Base-by-base conservation (phyloP, 768 basidiomycete genomes). In the Clavulina sp. region DNA sequence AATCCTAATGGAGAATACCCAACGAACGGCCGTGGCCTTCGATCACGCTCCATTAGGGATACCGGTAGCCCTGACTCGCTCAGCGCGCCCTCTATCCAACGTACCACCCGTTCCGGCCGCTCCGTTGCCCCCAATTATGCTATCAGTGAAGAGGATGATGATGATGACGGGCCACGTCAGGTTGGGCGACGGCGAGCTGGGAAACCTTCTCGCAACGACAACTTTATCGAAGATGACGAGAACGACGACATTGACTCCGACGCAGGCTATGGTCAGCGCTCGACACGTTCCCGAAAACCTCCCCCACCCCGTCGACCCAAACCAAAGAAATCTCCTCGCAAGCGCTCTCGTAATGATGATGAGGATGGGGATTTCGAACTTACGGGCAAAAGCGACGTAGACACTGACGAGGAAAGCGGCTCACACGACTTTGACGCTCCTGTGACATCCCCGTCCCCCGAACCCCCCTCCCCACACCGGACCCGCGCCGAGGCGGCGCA, bases 361-460 rank as follows among this genome's bases (percentile, higher is more conserved):
- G 48, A 30, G 26, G 24, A 29, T 7, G 31, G 29, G 7, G 48
- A 49, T 16, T 49, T 46, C 24, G 13, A 49, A 16, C 16, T 49
- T 7, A 29, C 7, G 18, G 29, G 16, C 13, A 29, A 29, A 28
- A 26, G 31, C 32, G 28, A 49, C 9, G 24, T 34, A 6, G 9
- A 9, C 13, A 30, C 28, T 9, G 18, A 18, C 47, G 46, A 60
- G 9, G 66, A 63, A 24, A 68, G 70, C 4, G 74, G 9, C 9
- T 13, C 13, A 13, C 43, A 75, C 38, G 70, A 61, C 23, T 75
- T 77, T 51, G 75, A 74, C 5, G 48, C 48, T 9, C 48, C 48
- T 6, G 16, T 33, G 9, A 49, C 48, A 9, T 49, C 48, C 7
- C 48, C 32, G 7, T 30, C 28, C 26, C 48, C 48, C 16, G 16